A percentile compares a stretch with the other conserved stretches of the same genome.
phyloP scores from a whole-genome alignment of 805 yeast genomes.

The Metschnikowia baotianmanensis region DNA sequence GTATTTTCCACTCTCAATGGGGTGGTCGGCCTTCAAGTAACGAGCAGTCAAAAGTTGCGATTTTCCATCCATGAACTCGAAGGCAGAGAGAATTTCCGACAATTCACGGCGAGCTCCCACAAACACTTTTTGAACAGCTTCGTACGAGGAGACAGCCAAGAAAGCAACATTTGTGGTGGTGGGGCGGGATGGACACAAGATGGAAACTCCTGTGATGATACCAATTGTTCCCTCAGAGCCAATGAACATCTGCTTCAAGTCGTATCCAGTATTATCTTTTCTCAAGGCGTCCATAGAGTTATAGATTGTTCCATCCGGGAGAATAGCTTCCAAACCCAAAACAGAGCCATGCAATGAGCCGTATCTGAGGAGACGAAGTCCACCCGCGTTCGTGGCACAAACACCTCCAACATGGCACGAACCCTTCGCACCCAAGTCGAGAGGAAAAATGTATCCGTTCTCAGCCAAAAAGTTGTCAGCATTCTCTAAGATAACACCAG shows the following conservation, averaged over 20 bases:
- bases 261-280: conserved; percentile 95
- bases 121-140: conserved; percentile 80
- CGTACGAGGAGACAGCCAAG: conserved; percentile 76
- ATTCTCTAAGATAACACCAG: conserved; percentile 83
- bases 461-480: conserved; percentile 80
- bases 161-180: conserved; percentile 84
- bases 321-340: conserved; percentile 87
- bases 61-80: conserved; percentile 86
- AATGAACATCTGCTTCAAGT: conserved; percentile 85
- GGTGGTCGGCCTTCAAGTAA: conserved; percentile 62
- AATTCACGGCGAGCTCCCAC: conserved; percentile 74
- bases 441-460: conserved; percentile 85
- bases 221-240: conserved; percentile 95
- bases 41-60: conserved; percentile 63
- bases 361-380: conserved; percentile 79
- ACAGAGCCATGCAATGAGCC: conserved; percentile 93
- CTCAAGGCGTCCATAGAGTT: conserved; percentile 81
- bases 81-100: conserved; percentile 85
- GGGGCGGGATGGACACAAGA: conserved; percentile 87
- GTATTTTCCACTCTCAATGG: conserved; percentile 71
- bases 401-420: conserved; percentile 95
- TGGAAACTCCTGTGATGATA: conserved; percentile 83
- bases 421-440: conserved; percentile 95
- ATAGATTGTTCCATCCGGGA: conserved; percentile 82
- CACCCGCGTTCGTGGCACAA: conserved; percentile 96